Evolutionary conservation across 2,329 filamentous ascomycete species (phyloP), one percentile per base, ranked within the genome.

Genomic region (Chaetomiaceae sp.): DNA sequence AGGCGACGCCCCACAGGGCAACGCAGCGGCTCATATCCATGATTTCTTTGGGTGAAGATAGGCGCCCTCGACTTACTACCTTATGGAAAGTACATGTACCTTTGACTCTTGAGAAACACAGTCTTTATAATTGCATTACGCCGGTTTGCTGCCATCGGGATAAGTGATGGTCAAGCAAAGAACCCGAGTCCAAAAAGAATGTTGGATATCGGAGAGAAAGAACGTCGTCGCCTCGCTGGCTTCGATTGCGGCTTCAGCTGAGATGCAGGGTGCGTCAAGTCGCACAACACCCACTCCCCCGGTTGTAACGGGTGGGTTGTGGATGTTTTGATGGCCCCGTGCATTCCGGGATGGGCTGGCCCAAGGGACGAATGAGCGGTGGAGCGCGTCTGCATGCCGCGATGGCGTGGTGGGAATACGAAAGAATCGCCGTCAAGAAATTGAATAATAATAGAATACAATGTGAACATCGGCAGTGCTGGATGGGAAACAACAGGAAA

Each of bases 291-390:
- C 27, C 3, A 14, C 18, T 11, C n/a, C 18, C 29, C 13, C 36
- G 25, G 23, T 29, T 51, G 48, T 37, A 48, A 20, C 21, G 25
- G 2, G 36, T n/a, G 29, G 23, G 34, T 23, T 34, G 45, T 54
- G 40, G 32, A 49, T 52, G 48, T 54, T 53, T 50, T 53, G 49
- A 51, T 53, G 50, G 51, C 13, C 27, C 25, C 52, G 42, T 55
- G 53, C 44, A 44, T 40, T 18, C 44, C 38, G 29, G 44, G 53
- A 40, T 40, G 30, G 38, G n/a, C 30, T 33, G 53, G 32, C 11
- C 32, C 5, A 33, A 51, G 37, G 45, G 41, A n/a, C 45, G 45
- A 55, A 50, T 44, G 38, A 50, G 48, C 29, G 41, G 30, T 29
- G 40, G 46, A 56, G 46, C 54, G 54, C 47, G 50, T 48, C 37